Conservation (phyloP, 192 early-diverging fungal species). For the Coemansia javaensis region DNA sequence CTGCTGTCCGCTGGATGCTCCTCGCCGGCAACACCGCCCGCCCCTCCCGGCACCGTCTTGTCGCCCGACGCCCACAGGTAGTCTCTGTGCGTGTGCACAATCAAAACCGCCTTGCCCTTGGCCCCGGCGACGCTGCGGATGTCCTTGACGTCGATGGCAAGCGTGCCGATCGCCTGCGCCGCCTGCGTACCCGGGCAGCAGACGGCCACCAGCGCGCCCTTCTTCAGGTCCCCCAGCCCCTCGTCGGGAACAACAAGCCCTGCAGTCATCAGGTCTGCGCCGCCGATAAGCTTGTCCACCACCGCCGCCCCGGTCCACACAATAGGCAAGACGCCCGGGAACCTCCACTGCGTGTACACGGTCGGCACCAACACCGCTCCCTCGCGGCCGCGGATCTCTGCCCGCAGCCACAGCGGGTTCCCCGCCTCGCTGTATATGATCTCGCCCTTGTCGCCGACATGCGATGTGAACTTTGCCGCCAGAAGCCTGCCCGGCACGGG, state of each 20-base stretch:
- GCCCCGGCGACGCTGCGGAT: conserved; percentile 48
- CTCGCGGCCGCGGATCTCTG: conserved; percentile 32
- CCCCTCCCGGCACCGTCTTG: conserved; percentile 25
- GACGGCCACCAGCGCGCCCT: conserved; percentile 25
- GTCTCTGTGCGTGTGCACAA: conserved; percentile 74
- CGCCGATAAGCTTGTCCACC: conserved; percentile 65
- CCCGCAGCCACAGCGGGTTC: conserved; percentile 64
- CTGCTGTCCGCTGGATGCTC: too few relatives aligned
- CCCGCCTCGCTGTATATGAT: conserved; percentile 58
- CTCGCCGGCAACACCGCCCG: too few relatives aligned
- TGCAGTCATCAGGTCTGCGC: conserved; percentile 58
- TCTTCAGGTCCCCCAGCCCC: conserved; percentile 29
- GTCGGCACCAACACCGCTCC: conserved; percentile 57
- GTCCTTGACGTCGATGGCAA: conserved; percentile 53
- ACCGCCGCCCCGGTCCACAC: conserved; percentile 67
- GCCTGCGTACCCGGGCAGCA: conserved; percentile 28
- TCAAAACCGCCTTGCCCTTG: conserved; percentile 78
- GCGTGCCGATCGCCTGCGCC: conserved; percentile 61
- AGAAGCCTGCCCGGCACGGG: conserved; percentile 57
- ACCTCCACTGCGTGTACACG: conserved; percentile 74
- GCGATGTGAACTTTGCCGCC: conserved; percentile 61
- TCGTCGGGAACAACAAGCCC: conserved; percentile 25
- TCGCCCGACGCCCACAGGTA: conserved; percentile 71
- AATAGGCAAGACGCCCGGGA: conserved; percentile 60
- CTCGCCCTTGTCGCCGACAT: conserved; percentile 59